Conservation (phyloP, 163 green algal genomes). For the Chloromonas sp. region DNA sequence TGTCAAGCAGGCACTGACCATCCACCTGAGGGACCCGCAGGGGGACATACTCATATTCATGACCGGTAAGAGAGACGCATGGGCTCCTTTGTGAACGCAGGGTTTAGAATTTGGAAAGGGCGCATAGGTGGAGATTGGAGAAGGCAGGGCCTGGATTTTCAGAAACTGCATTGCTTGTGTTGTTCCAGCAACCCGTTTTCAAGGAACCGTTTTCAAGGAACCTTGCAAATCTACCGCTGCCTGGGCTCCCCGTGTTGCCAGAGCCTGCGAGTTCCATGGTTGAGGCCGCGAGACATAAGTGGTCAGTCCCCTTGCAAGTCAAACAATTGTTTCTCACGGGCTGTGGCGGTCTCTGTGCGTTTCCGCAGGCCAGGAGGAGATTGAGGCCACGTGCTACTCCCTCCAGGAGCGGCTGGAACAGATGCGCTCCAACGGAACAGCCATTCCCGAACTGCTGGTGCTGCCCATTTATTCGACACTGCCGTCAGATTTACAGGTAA, state of each 20-base stretch:
- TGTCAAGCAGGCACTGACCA: slow-evolving; percentile 91
- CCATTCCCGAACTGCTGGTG: slow-evolving; percentile 76
- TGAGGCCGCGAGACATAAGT: too few species aligned
- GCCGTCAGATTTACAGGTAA: slow-evolving; percentile 79
- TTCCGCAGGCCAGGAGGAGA: slow-evolving; percentile 80
- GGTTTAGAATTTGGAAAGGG: background rate
- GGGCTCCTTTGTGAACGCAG: slow-evolving; percentile 2
- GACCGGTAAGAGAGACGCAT: slow-evolving; percentile 55
- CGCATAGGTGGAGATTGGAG: background rate
- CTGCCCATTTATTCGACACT: slow-evolving; percentile 97
- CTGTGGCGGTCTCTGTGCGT: background rate
- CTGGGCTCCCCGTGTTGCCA: too few species aligned
- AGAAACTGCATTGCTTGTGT: background rate
- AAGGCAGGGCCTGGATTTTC: background rate
- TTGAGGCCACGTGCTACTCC: slow-evolving; percentile 88
- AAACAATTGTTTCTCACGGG: too few species aligned
- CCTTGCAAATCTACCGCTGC: too few species aligned
- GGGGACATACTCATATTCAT: slow-evolving; percentile 99
- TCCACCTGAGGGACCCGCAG: slow-evolving; percentile 80
- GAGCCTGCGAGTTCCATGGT: too few species aligned
- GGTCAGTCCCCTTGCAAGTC: too few species aligned
- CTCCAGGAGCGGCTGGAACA: slow-evolving; percentile 81
- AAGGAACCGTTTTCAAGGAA: too few species aligned
- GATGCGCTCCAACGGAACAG: slow-evolving; percentile 55
- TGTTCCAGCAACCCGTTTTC: background rate